Evolutionary conservation across 1,139 yeast genomes (phyloP).

Genomic region (Scheffersomyces segobiensis): DNA sequence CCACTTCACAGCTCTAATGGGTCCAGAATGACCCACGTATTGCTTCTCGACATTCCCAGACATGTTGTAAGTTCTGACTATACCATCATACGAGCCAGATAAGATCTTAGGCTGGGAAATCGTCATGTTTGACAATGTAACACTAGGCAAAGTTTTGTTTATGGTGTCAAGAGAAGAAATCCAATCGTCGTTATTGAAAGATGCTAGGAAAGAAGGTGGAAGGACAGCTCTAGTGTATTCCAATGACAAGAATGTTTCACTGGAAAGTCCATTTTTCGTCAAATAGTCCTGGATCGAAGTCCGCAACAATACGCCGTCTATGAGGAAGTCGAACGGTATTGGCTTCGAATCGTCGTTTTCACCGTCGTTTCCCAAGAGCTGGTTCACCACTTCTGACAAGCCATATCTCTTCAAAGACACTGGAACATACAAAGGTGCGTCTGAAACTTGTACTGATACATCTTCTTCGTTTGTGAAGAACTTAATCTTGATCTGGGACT

Average conservation of each 20-base stretch:
- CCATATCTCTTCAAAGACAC: conserved; percentile 85
- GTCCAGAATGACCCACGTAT: conserved; percentile 83
- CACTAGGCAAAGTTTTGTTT: conserved; percentile 30
- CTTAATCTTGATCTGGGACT: conserved; percentile 64
- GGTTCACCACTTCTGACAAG: conserved; percentile 91
- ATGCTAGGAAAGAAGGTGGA: conserved; percentile 89
- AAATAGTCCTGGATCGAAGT: conserved; percentile 80
- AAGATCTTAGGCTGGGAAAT: conserved; percentile 54
- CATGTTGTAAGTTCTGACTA: conserved; percentile 84
- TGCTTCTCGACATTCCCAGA: conserved; percentile 84
- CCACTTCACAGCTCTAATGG: conserved; percentile 82
- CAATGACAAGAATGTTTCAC: conserved; percentile 75
- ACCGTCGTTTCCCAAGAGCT: conserved; percentile 53
- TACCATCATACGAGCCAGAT: conserved; percentile 93
- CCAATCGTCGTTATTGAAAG: conserved; percentile 96
- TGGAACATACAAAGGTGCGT: conserved; percentile 85
- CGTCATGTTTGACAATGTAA: conserved; percentile 29
- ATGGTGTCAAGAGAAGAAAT: conserved; percentile 71
- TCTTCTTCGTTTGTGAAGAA: conserved; percentile 88
- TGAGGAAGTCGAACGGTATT: conserved; percentile 88
- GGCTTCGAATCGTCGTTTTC: conserved; percentile 51
- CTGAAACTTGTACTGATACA: conserved; percentile 69
- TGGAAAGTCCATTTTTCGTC: conserved; percentile 71
- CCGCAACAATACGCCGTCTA: conserved; percentile 79
- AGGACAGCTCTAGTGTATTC: conserved; percentile 92